Base-by-base conservation (phyloP, 805 yeast genomes). In the Wickerhamiella azymoides region DNA sequence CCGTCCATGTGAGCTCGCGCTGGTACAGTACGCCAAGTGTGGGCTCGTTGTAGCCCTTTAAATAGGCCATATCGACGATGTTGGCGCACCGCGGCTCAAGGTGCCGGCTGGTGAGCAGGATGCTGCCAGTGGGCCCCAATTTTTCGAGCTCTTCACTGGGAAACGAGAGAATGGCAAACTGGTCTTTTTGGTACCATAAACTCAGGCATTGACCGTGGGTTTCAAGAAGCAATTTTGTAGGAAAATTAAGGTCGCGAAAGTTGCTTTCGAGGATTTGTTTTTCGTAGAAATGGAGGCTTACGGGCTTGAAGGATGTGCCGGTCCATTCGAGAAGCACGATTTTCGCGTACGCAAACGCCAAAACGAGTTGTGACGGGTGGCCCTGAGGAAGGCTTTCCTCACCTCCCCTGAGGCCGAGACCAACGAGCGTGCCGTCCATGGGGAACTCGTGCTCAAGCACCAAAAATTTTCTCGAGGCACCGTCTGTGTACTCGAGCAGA, bases 201-300 rank as follows among this genome's bases (percentile, higher is more conserved):
- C 67, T 50, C 76, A 70, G 3, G 76, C 70, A 56, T 14, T 33
- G 49, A 27, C 46, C 79, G 43, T 68, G 70, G 0, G 94, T 84
- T 47, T 83, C 94, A 0, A 74, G 66, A 19, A 76, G 62, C 47
- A 82, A 67, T 8, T 64, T 63, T 0, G 82, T 63, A 5, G 62
- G 59, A 38, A 64, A 55, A 7, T 52, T 57, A 7, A 56, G 55
- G 36, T 60, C 52, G 18, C 55, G 47, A 47, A 62, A 52, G 24
- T 59, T 53, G 8, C 59, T 44, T 50, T 65, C 50, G 54, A 54
- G 56, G 11, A 85, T 66, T 21, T 75, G 74, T 38, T 76, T 73
- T 54, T 89, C 96, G 61, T 88, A 92, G 59, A 74, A 85, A 63
- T 92, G 98, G 43, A 92, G 65, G 43, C 94, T 82, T 1, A 76